Evolutionary conservation across 305 asterid genomes (phyloP), one percentile per base, ranked within the genome.

Genomic region (Fraxinus sp.): DNA sequence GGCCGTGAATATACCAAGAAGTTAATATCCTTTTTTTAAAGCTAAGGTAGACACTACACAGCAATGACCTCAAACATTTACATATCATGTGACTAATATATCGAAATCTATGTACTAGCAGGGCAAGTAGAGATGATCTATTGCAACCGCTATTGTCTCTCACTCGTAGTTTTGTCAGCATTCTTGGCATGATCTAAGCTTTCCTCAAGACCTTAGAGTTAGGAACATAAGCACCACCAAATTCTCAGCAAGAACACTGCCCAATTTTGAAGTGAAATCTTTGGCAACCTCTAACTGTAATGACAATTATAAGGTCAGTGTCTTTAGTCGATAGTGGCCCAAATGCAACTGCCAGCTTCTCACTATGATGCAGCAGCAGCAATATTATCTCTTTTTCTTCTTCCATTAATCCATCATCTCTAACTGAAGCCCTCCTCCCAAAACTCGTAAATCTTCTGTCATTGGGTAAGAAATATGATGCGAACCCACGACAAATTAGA

Each of bases 391-490:
- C 3, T 1, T 1, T 37, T 37, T 37, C 43, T 37, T 37, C 43
- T 37, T 37, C 43, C 43, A 7, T 37, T 37, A 37, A 37, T 37
- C 43, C 8, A 36, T 36, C 41, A 7, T 36, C 41, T 36, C 41
- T 36, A 36, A 36, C 10, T 7, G 41, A 7, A 36, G 41, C 41
- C 13, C 78, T 84, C 87, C 26, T 93, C 92, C 96, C 90, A 93
- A 70, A 92, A 91, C 75, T 77, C 74, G 20, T 87, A 87, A 76
- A 92, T 90, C 78, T 81, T 82, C 81, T 7, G 84, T 86, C 95
- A 90, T 87, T 0, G 94, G 93, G 70, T 92, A 96, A 10, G 91
- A 90, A 66, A 84, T 33, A 33, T 33, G 36, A 33, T 4, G 36
- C 35, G 35, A 32, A 32, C 5, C 5, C 35, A 32, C 35, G 35